phyloP scores from a whole-genome alignment of 2,329 filamentous ascomycete species.

The Seiridium cupressi region DNA sequence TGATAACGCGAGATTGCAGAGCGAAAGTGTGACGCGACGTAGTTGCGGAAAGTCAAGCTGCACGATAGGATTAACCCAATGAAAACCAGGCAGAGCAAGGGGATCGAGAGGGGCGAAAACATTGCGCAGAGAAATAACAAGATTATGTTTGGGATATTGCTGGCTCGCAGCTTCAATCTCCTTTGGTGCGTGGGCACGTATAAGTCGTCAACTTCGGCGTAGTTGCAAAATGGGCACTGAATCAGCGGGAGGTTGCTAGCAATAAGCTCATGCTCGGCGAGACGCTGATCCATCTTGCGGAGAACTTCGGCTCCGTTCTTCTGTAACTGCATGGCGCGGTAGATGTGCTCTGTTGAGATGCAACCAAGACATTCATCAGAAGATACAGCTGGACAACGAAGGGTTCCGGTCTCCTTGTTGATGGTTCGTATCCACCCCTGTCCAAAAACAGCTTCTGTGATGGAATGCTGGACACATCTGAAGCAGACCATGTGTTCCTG shows the following conservation, averaged over 20 bases:
- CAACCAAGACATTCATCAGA: constrained; percentile 70
- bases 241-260: constrained; percentile 74
- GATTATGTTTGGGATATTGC: constrained; percentile 43
- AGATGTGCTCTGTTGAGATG: constrained; percentile 67
- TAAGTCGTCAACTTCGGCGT: constrained; percentile 82
- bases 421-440: constrained; percentile 88
- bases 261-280: constrained; percentile 73
- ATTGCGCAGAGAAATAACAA: constrained; percentile 25
- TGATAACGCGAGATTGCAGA: constrained; percentile 65
- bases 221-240: constrained; percentile 86
- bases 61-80: constrained; percentile 41
- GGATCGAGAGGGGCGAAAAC: constrained; percentile 20
- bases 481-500: constrained; percentile 75
- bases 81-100: constrained; percentile 47
- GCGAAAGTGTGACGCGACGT: constrained; percentile 46
- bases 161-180: constrained; percentile 54
- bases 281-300: constrained; percentile 72
- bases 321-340: constrained; percentile 68
- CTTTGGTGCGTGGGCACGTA: constrained; percentile 59
- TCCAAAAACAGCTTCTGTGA: constrained; percentile 87
- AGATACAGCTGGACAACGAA: constrained; percentile 80
- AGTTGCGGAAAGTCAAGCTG: constrained; percentile 38
- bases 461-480: constrained; percentile 76
- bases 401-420: constrained; percentile 67
- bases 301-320: constrained; percentile 70